Evolutionary conservation across 2,329 filamentous ascomycete genomes (phyloP), one percentile per base, ranked within the genome.

Genomic region (Colletotrichum gigasporum): DNA sequence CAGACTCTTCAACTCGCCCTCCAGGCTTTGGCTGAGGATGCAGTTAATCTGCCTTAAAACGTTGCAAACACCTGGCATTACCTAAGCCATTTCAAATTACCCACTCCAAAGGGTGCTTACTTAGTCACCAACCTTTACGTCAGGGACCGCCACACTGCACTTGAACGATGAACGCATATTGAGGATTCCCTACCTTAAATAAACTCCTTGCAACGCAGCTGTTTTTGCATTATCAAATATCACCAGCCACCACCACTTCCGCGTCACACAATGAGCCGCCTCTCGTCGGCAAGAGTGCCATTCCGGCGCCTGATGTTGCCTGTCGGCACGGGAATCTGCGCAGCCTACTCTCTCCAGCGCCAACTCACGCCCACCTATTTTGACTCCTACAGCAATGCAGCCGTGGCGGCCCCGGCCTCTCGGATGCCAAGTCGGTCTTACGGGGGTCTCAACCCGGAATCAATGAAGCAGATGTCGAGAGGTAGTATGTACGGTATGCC

Each of bases 381-480:
- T 34, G 48, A 41, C 34, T 28, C 24, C 18, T 20, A 42, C n/a
- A n/a, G 53, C 57, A 28, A 12, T n/a, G 14, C 47, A 11, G 22
- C 44, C 4, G 44, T 32, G 20, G 53, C 14, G 18, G 20, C 42
- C 11, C 18, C 44, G 10, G 12, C n/a, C 12, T 10, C 22, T 39
- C 51, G 30, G 18, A 28, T 30, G 12, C 44, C 42, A 18, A 41
- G 14, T 20, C 51, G 44, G 11, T 30, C 50, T n/a, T 48, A 35
- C 22, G 41, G 51, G 12, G 45, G 59, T 16, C 35, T 66, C 16
- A 60, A 14, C n/a, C 16, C 66, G 7, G 59, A 64, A 14, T 37
- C 47, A 3, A 53, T 68, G 26, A 67, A 32, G 28, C 53, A 68
- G 32, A 37, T 66, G 5, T 68, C 66, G 6, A 62, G 45, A 32